These are phyloP conservation scores for Haematococcus sp. DNA, from an alignment of 139 green algal species.

Conservation along the genomic window DNA sequence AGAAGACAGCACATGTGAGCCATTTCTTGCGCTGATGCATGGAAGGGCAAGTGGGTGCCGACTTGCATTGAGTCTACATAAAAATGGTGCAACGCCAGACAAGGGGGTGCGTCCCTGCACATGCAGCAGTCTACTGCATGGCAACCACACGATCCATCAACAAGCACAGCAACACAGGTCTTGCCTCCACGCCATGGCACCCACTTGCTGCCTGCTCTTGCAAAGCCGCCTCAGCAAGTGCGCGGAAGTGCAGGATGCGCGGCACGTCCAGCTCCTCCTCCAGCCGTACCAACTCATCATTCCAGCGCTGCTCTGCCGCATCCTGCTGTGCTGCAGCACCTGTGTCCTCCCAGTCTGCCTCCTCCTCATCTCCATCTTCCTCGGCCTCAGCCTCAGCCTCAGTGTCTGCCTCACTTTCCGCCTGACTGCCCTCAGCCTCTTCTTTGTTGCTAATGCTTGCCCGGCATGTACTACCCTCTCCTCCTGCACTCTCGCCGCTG, in stretches of 20 bases:
- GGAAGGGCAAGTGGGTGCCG: too few relatives aligned
- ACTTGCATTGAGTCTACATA: too few relatives aligned
- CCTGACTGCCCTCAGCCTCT: neutral
- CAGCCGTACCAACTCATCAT: constrained; percentile 31
- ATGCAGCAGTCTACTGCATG: too few relatives aligned
- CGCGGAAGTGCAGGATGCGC: constrained; percentile 44
- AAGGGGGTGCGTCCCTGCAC: too few relatives aligned
- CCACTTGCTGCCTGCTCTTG: neutral
- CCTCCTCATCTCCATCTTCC: neutral
- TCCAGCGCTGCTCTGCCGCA: constrained; percentile 10
- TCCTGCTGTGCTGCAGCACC: neutral
- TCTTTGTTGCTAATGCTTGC: constrained; percentile 3
- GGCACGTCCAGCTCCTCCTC: constrained; percentile 42
- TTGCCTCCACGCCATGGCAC: too few relatives aligned
- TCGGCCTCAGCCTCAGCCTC: neutral
- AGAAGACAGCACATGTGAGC: too few relatives aligned
- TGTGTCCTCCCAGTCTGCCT: neutral
- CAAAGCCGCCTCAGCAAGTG: constrained; percentile 37
- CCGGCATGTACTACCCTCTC: too few relatives aligned
- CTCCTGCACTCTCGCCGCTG: too few relatives aligned
- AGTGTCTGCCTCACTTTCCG: neutral
- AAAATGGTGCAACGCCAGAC: too few relatives aligned
- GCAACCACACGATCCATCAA: too few relatives aligned
- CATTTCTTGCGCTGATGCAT: too few relatives aligned
- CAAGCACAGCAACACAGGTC: too few relatives aligned